Conservation (phyloP, 441 rosid species). For the Francoa sonchifolia region DNA sequence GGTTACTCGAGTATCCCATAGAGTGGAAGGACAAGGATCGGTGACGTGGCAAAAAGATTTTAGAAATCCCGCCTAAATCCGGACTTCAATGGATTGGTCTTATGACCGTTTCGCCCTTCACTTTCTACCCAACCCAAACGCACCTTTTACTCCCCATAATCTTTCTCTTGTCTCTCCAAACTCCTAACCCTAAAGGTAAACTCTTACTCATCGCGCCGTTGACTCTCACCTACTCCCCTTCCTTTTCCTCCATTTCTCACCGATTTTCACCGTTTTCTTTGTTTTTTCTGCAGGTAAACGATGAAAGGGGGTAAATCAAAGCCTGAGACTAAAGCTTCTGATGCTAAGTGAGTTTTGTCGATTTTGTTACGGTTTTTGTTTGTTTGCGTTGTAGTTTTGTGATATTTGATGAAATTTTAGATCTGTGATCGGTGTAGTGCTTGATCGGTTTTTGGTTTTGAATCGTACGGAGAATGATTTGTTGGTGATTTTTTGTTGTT, state of each 20-base stretch:
- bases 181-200: conserved; percentile 26
- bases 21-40: conserved; percentile 8
- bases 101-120: conserved; percentile 7
- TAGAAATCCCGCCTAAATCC: conserved; percentile 50
- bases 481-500: neutral
- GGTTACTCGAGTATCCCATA: too few relatives aligned
- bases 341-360: conserved; percentile 25
- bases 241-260: conserved; percentile 10
- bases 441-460: neutral
- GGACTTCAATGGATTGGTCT: conserved; percentile 13
- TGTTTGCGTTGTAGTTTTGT: neutral
- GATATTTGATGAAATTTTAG: neutral
- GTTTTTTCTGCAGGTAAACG: conserved; percentile 28
- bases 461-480: neutral
- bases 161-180: conserved; percentile 5
- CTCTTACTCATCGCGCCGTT: conserved; percentile 14
- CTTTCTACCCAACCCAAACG: conserved; percentile 11
- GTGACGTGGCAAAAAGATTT: conserved; percentile 23
- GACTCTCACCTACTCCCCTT: conserved; percentile 16
- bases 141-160: neutral
- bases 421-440: conserved; percentile 1
- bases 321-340: conserved; percentile 22
- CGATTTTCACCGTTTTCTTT: conserved; percentile 10
- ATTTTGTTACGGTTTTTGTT: neutral
- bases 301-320: conserved; percentile 61